phyloP scores from a whole-genome alignment of 139 green algal species.

The Chlorella sorokiniana region DNA sequence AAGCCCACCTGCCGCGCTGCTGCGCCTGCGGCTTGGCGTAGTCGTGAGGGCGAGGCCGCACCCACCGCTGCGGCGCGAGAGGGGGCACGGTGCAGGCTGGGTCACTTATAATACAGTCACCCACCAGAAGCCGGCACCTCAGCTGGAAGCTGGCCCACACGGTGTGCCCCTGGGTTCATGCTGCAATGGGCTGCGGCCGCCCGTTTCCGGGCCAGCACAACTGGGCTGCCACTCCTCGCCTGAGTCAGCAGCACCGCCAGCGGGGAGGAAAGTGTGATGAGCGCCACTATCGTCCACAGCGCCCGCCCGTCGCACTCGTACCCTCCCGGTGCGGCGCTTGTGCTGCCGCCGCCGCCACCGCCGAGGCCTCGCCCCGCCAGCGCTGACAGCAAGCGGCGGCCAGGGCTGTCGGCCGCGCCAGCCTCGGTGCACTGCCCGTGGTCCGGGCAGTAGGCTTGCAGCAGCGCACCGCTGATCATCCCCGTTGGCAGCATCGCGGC shows the following conservation, averaged over 20 bases:
- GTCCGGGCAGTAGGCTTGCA: conserved; percentile 51
- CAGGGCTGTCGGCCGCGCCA: not conserved
- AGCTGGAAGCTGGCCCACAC: not conserved
- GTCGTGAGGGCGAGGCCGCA: conserved; percentile 16
- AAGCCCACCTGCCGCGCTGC: not conserved
- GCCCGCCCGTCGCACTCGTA: conserved; percentile 35
- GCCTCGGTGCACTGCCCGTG: conserved; percentile 26
- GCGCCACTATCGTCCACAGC: conserved; percentile 49
- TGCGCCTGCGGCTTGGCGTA: not conserved
- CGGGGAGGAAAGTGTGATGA: conserved; percentile 45
- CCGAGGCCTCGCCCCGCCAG: not conserved
- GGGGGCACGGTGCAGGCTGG: not conserved
- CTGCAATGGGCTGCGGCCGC: too few relatives aligned
- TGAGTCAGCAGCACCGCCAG: conserved; percentile 44
- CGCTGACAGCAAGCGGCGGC: not conserved
- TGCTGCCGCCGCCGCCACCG: not conserved
- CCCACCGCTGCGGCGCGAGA: conserved; percentile 6
- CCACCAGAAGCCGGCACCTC: not conserved
- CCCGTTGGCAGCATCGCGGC: conserved; percentile 60
- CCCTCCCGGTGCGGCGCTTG: not conserved
- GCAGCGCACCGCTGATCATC: conserved; percentile 50
- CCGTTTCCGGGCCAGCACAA: not conserved
- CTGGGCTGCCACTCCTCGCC: not conserved
- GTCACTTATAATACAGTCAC: too few relatives aligned
- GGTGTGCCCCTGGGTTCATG: too few relatives aligned